These are phyloP conservation scores for Dioscorea zingiberensis DNA, from an alignment of 106 monocot species.

Conservation along the genomic window DNA sequence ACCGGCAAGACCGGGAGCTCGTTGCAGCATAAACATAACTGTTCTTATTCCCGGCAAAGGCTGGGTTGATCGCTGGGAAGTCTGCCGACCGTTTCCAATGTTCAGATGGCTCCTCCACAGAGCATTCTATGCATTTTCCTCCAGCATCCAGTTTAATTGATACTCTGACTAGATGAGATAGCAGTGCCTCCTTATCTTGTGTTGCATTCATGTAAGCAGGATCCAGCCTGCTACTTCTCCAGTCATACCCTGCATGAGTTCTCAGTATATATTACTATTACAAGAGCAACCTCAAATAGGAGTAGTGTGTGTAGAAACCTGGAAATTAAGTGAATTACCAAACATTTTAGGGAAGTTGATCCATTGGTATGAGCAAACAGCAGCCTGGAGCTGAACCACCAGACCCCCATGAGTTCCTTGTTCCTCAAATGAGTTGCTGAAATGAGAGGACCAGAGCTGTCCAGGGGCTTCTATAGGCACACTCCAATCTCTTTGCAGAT, in stretches of 20 bases:
- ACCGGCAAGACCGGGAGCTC: constrained; percentile 34
- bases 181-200: constrained; percentile 23
- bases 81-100: constrained; percentile 55
- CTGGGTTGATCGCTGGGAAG: constrained; percentile 69
- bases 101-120: constrained; percentile 17
- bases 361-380: constrained; percentile 83
- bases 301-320: neutral
- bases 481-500: constrained; percentile 38
- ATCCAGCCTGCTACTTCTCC: constrained; percentile 51
- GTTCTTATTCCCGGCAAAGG: constrained; percentile 45
- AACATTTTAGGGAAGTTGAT: constrained; percentile 77
- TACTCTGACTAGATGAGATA: constrained; percentile 58
- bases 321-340: constrained; percentile 25
- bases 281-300: too few relatives aligned
- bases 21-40: constrained; percentile 44
- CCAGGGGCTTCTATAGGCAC: constrained; percentile 52
- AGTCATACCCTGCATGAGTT: constrained; percentile 55
- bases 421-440: constrained; percentile 70
- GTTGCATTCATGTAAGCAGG: constrained; percentile 65
- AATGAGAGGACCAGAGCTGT: constrained; percentile 62
- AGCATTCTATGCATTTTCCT: constrained; percentile 23
- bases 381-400: constrained; percentile 40
- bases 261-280: neutral
- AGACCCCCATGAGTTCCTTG: constrained; percentile 16
- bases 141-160: constrained; percentile 37